Percentiles rank a stretch among this genome's conserved stretches.
These are phyloP conservation scores for Croton setiger DNA, from an alignment of 441 rosid genomes.

Conservation along the genomic window DNA sequence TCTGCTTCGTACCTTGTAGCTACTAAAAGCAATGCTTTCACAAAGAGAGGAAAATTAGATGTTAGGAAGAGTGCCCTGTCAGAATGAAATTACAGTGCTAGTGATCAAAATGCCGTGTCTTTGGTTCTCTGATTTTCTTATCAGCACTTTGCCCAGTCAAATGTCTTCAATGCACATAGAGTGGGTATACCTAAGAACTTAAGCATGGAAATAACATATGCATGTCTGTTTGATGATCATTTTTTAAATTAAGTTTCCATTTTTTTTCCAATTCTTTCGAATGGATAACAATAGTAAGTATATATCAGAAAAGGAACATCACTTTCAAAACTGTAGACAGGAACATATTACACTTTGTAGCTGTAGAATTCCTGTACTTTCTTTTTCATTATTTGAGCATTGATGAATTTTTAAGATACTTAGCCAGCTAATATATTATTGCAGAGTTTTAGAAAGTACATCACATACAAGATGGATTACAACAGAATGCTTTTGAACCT, in stretches of 20 bases:
- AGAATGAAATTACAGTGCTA: not conserved
- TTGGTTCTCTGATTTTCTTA: not conserved
- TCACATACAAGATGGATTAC: constrained; percentile 87
- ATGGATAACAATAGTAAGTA: not conserved
- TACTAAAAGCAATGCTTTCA: not conserved
- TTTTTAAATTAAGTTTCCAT: not conserved
- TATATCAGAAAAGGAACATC: not conserved
- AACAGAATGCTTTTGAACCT: constrained; percentile 75
- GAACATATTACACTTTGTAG: not conserved
- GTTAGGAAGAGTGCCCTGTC: not conserved
- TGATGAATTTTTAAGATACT: not conserved
- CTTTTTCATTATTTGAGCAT: not conserved
- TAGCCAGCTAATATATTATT: constrained; percentile 1
- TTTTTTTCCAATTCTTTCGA: not conserved
- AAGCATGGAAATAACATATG: not conserved
- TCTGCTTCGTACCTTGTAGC: not conserved
- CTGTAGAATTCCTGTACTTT: no score
- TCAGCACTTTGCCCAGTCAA: not conserved
- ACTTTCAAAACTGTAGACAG: not conserved
- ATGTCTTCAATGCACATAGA: not conserved
- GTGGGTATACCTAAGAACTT: not conserved
- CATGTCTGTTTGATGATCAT: not conserved
- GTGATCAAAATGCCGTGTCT: not conserved
- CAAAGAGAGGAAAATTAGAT: not conserved
- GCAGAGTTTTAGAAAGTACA: constrained; percentile 91